Base-by-base conservation (phyloP, 2,329 filamentous ascomycete genomes). In the Penicillium corylophilum region DNA sequence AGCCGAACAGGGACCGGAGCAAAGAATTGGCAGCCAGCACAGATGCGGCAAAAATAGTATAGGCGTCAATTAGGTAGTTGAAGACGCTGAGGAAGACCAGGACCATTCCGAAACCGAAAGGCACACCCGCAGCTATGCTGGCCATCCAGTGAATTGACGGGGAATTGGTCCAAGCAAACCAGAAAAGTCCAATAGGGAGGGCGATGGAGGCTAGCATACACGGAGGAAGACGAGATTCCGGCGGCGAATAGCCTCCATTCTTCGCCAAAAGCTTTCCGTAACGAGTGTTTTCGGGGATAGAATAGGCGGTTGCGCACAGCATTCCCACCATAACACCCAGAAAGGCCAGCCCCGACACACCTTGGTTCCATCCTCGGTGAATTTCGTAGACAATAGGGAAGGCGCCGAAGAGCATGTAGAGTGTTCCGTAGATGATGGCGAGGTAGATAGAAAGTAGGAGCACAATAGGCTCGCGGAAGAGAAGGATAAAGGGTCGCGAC, bases 161-260 rank as follows among this genome's bases (percentile, higher is more conserved):
- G 49, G 72, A 77, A 45, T 81, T 79, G 1, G 82, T 82, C 82
- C 82, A 84, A 0, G 80, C 81, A 51, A 84, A 81, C 80, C 80
- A 82, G 65, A 84, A 82, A 4, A 84, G 71, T 15, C 80, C 78
- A 38, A 82, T 65, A 0, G 83, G 82, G 35, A 86, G 72, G n/a
- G 71, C 67, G 20, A 81, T 70, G 47, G 73, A 75, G 28, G 77
- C 77, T 3, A 79, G 54, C 53, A 80, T 76, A 40, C 72, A 74
- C 5, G 79, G 75, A 2, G 79, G 77, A 2, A 83, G 66, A 44
- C 78, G 79, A 35, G 78, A 78, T 69, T 85, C 82, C 0, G 84
- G 83, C n/a, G 83, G 78, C 8, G 82, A 82, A 51, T 83, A 80
- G 5, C 84, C 85, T 2, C 72, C 74, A 16, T 79, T 60, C 23